These are phyloP conservation scores for Pelargonium myrrhifolium DNA, from an alignment of 441 rosid species.

Conservation along the genomic window DNA sequence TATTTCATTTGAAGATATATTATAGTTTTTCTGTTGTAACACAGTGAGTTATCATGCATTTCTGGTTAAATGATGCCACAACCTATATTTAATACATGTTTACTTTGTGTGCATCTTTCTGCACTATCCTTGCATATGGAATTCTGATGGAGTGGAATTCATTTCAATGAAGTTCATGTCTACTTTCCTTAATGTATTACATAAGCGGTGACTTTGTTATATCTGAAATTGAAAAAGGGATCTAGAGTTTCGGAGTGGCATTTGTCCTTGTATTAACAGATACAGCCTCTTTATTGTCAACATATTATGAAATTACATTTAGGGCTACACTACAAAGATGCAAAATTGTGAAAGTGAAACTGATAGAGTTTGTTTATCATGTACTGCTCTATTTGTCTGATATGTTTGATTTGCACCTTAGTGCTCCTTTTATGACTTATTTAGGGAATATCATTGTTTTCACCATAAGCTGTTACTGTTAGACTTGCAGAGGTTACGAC, in stretches of 20 bases:
- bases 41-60: neutral
- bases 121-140: neutral
- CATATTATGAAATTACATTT: constrained; percentile 1
- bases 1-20: no score
- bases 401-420: neutral
- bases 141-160: neutral
- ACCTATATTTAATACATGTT: neutral
- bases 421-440: constrained; percentile 1
- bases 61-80: neutral
- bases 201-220: no score
- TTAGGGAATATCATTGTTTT: neutral
- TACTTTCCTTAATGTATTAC: no score
- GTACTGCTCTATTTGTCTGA: neutral
- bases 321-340: constrained; percentile 1
- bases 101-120: neutral
- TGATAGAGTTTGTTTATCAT: neutral
- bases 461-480: no score
- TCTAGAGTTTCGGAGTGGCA: neutral
- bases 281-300: neutral
- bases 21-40: no score
- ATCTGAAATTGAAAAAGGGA: neutral
- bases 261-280: neutral
- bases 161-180: no score
- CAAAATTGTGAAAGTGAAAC: neutral
- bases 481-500: neutral